phyloP scores from a whole-genome alignment of 2,329 filamentous ascomycete genomes.

The Salinomyces thailandicus region DNA sequence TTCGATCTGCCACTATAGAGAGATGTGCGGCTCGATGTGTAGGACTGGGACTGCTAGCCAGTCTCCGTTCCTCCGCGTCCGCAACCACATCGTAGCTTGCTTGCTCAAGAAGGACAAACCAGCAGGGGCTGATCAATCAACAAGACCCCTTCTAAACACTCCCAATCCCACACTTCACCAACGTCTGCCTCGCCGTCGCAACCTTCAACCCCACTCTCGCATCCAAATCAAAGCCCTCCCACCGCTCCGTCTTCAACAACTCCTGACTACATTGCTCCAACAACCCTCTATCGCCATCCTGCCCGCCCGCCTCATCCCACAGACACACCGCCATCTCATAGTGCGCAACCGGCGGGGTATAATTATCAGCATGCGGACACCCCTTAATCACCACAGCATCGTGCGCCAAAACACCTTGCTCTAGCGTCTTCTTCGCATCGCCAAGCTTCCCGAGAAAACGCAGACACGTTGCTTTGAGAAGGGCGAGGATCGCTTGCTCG shows the following conservation, averaged over 20 bases:
- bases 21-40: no score
- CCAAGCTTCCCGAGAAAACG: constrained; percentile 47
- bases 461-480: constrained; percentile 57
- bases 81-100: no score
- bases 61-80: no score
- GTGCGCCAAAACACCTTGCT: constrained; percentile 52
- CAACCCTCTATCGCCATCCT: constrained; percentile 33
- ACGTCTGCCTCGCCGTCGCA: constrained; percentile 56
- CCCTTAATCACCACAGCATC: constrained; percentile 43
- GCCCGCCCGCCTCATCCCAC: constrained; percentile 55
- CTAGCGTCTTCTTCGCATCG: constrained; percentile 56
- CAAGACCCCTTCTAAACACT: not conserved
- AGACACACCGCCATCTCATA: constrained; percentile 79
- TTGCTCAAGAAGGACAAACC: no score
- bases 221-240: constrained; percentile 65
- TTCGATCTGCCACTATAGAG: no score
- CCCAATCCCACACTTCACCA: constrained; percentile 30
- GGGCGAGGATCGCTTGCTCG: constrained; percentile 53
- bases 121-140: no score
- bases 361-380: constrained; percentile 51
- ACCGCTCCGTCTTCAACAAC: constrained; percentile 56
- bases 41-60: no score
- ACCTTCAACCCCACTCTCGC: constrained; percentile 62
- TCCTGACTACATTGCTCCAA: constrained; percentile 52
- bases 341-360: constrained; percentile 60